phyloP scores from a whole-genome alignment of 2,329 filamentous ascomycete genomes.

The Colletotrichum phormii region DNA sequence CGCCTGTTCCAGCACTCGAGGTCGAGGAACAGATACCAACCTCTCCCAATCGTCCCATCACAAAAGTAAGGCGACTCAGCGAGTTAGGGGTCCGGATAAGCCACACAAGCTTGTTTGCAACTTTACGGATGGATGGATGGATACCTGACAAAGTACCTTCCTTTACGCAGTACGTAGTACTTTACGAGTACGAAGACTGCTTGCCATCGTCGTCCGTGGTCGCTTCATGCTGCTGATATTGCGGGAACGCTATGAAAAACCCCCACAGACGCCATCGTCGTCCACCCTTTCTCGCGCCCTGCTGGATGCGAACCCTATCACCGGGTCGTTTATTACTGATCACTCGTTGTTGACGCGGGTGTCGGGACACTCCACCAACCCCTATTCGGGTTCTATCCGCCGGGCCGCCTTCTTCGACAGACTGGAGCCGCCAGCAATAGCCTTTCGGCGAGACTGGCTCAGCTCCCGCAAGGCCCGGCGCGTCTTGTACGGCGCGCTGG shows the following conservation, averaged over 20 bases:
- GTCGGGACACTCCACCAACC: neutral
- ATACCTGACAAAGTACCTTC: neutral
- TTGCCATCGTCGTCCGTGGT: neutral
- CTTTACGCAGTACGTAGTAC: neutral
- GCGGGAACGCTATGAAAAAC: constrained; percentile 11
- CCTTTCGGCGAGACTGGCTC: neutral
- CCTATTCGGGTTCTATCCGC: neutral
- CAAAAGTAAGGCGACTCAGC: neutral
- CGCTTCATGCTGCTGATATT: constrained; percentile 1
- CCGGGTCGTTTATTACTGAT: neutral
- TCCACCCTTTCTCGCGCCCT: neutral
- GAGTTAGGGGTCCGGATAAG: neutral
- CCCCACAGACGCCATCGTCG: constrained; percentile 10
- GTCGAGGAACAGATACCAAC: neutral
- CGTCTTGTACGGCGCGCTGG: neutral
- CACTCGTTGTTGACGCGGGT: neutral
- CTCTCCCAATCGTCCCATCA: neutral
- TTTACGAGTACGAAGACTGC: neutral
- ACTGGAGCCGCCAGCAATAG: neutral
- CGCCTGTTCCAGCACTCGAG: neutral
- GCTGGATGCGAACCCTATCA: neutral
- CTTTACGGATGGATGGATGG: neutral
- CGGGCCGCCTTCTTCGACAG: neutral
- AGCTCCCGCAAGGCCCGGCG: neutral
- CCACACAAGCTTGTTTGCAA: neutral